Base-by-base conservation (phyloP, 1,139 yeast species). In the Barnettozyma hawaiiensis region DNA sequence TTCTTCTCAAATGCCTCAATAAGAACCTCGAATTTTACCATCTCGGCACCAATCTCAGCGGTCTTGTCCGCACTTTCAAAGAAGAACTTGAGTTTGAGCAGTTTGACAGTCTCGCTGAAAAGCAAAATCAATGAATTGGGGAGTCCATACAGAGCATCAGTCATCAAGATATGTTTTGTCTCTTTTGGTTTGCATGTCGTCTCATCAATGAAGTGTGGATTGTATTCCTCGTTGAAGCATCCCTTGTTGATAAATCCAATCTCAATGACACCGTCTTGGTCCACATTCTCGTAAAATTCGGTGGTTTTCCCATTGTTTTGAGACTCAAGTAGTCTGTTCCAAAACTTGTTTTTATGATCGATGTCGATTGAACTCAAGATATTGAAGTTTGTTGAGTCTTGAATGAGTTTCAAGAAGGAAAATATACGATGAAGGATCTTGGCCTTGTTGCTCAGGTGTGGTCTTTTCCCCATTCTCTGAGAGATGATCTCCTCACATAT, bases 141-240 rank as follows among this genome's bases (percentile, higher is more conserved):
- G 42, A 87, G 66, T 0, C 96, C 96, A 57, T 85, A 85, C 43
- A 86, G 68, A 0, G 92, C 86, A 62, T 85, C 94, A 1, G 92
- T 82, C 11, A 90, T 81, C 46, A 84, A 74, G 45, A 79, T 71
- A 48, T 76, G 80, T 49, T 73, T 75, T 40, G 68, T 64, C 34
- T 66, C 66, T 48, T 71, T 53, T 2, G 49, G 43, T 3, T 67
- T 43, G 71, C 71, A 48, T 63, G 72, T 52, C 65, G 62, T 54
- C 66, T 73, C 50, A 43, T 65, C 69, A 28, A 68, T 67, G 45
- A 68, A 67, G 9, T 48, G 50, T 14, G 62, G 62, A 4, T 49
- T 46, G 28, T 48, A 42, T 35, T 51, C 47, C 42, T 47, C 53
- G n/a, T 40, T 43, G 20, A 36, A 37, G 22, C 42, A 40, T 3